Conservation (phyloP, 139 green algal species). For the Chlamydomonas schloesseri region DNA sequence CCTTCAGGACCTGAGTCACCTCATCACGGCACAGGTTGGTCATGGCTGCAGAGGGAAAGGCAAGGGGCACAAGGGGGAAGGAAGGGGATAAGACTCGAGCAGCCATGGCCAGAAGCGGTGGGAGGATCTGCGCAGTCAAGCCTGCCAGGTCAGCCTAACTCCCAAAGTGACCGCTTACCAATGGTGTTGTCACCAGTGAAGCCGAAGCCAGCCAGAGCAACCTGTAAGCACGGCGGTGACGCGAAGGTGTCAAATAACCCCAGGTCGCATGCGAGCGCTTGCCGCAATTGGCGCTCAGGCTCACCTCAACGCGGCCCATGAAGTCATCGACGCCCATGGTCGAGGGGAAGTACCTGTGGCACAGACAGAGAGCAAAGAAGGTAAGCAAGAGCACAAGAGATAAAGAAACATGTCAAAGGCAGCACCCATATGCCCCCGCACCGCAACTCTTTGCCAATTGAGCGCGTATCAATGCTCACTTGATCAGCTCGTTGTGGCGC, state of each 20-base stretch:
- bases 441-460: neutral
- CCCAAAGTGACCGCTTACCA: constrained; percentile 57
- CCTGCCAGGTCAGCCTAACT: no score
- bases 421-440: neutral
- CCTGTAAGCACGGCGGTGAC: constrained; percentile 58
- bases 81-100: neutral
- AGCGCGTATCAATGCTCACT: neutral
- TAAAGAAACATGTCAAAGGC: neutral
- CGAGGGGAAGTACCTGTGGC: constrained; percentile 68
- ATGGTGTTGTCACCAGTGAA: constrained; percentile 89
- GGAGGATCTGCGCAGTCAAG: neutral
- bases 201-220: constrained; percentile 76
- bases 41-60: constrained; percentile 61
- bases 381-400: neutral
- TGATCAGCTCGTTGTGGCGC: constrained; percentile 27
- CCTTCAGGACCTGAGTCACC: constrained; percentile 78
- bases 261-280: neutral
- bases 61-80: neutral
- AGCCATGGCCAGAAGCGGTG: no score
- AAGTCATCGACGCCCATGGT: constrained; percentile 85
- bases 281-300: neutral
- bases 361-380: neutral
- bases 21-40: constrained; percentile 93
- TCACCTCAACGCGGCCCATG: constrained; percentile 80
- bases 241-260: neutral